These are phyloP conservation scores for Funneliformis geosporum DNA, from an alignment of 192 early-diverging fungal genomes.

Conservation along the genomic window DNA sequence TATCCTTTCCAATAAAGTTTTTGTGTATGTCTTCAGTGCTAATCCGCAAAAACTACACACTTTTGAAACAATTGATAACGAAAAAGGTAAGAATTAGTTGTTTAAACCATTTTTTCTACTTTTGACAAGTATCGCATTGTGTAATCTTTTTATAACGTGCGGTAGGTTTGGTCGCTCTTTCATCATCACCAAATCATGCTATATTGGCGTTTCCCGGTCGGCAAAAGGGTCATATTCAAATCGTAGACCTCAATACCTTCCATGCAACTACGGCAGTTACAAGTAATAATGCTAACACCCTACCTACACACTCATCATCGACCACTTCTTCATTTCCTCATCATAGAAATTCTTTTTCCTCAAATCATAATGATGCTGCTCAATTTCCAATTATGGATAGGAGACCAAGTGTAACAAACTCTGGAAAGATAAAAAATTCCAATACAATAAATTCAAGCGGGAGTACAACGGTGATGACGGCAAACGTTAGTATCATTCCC, in stretches of 20 bases:
- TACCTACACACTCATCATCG: neutral
- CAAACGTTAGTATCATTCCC: slow-evolving; percentile 77
- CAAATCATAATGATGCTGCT: slow-evolving; percentile 41
- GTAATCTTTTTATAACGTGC: neutral
- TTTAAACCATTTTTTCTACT: neutral
- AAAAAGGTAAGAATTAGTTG: slow-evolving; percentile 51
- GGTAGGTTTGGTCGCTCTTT: slow-evolving; percentile 66
- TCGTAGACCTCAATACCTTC: slow-evolving; percentile 72
- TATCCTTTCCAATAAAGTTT: slow-evolving; percentile 73
- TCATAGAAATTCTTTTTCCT: slow-evolving; percentile 31
- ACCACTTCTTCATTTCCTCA: neutral
- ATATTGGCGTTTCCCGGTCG: slow-evolving; percentile 84
- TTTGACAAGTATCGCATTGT: neutral
- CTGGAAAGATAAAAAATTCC: neutral
- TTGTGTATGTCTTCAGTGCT: slow-evolving; percentile 74
- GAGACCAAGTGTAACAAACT: slow-evolving; percentile 18
- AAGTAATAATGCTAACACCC: neutral
- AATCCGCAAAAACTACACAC: slow-evolving; percentile 73
- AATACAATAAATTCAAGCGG: slow-evolving; percentile 35
- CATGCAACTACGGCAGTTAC: slow-evolving; percentile 44
- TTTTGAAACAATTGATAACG: slow-evolving; percentile 81
- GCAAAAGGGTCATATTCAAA: slow-evolving; percentile 82
- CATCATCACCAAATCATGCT: slow-evolving; percentile 63
- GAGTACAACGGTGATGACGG: slow-evolving; percentile 44
- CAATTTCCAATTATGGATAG: slow-evolving; percentile 34